phyloP scores from a whole-genome alignment of 2,329 filamentous ascomycete genomes.

The Ceratocystis cubensis region DNA sequence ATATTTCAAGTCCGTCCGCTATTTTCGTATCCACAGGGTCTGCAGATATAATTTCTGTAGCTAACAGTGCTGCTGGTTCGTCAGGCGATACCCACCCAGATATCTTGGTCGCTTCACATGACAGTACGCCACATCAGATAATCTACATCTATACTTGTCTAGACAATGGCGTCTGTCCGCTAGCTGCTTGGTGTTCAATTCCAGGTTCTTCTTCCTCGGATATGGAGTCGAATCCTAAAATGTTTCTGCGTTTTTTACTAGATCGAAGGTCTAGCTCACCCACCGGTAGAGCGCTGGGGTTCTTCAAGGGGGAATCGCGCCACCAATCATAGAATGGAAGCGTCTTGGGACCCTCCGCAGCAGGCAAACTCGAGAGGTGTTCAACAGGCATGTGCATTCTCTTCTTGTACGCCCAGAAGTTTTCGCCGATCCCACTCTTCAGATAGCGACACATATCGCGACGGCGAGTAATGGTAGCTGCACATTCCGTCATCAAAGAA shows the following conservation, averaged over 20 bases:
- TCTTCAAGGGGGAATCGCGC: not conserved
- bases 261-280: not conserved
- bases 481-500: not conserved
- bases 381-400: not conserved
- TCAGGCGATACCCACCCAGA: too few species aligned
- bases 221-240: too few species aligned
- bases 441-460: conserved; percentile 3
- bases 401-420: conserved; percentile 12
- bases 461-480: not conserved
- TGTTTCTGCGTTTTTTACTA: not conserved
- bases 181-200: not conserved
- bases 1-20: too few species aligned
- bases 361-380: not conserved
- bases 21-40: too few species aligned
- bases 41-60: too few species aligned
- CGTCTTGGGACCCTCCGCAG: not conserved
- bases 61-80: too few species aligned
- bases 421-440: not conserved
- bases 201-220: not conserved
- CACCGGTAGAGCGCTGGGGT: not conserved
- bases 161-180: not conserved
- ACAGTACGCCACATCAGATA: too few species aligned
- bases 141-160: not conserved
- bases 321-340: conserved; percentile 1
- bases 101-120: too few species aligned